Conservation (phyloP, 2,329 filamentous ascomycete species). For the Berkeleyomyces basicola region DNA sequence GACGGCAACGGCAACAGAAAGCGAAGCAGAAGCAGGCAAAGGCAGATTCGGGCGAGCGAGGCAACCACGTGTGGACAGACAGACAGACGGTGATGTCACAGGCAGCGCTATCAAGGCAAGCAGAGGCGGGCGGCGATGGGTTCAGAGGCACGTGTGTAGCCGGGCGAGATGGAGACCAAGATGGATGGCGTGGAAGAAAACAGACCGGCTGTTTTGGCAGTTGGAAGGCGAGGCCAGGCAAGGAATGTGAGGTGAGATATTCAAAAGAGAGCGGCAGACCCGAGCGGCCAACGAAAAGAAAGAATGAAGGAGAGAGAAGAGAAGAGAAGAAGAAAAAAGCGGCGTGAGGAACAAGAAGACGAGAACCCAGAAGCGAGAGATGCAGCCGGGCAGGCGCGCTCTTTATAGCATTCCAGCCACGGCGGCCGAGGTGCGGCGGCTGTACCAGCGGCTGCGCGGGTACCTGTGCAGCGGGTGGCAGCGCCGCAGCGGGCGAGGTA, state of each 20-base stretch:
- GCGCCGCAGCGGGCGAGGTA: too few relatives aligned
- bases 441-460: too few relatives aligned
- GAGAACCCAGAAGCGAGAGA: not conserved
- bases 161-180: not conserved
- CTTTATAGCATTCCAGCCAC: constrained; percentile 11
- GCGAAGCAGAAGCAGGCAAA: not conserved
- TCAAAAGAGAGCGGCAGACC: too few relatives aligned
- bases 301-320: not conserved
- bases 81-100: not conserved
- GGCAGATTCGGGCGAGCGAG: not conserved
- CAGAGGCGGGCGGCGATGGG: not conserved
- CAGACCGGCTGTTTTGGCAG: constrained; percentile 5
- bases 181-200: not conserved
- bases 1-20: too few relatives aligned
- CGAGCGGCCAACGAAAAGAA: too few relatives aligned
- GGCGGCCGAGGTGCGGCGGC: not conserved
- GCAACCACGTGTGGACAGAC: not conserved
- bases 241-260: constrained; percentile 6
- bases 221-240: not conserved
- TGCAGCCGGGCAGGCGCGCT: not conserved
- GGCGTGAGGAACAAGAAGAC: not conserved
- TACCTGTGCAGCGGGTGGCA: too few relatives aligned
- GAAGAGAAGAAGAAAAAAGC: not conserved
- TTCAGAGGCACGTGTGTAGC: not conserved
- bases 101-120: not conserved